These are phyloP conservation scores for Rutstroemia sp. DNA, from an alignment of 2,329 filamentous ascomycete genomes.

Conservation along the genomic window DNA sequence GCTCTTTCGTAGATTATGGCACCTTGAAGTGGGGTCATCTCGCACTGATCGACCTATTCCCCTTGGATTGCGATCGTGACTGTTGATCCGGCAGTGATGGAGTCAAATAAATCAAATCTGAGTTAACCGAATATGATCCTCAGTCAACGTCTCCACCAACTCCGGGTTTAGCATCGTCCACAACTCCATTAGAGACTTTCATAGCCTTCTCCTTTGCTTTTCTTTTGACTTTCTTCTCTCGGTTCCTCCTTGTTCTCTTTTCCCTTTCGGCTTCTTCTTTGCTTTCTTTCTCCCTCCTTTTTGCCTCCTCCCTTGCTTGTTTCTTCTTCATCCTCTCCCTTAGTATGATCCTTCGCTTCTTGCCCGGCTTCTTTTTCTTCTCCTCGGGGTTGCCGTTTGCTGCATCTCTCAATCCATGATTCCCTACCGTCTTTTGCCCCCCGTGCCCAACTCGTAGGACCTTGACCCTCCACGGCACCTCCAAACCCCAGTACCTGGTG, in stretches of 20 bases:
- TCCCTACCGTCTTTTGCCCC: constrained; percentile 23
- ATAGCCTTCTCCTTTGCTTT: constrained; percentile 49
- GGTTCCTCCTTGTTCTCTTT: constrained; percentile 56
- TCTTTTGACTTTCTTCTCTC: constrained; percentile 51
- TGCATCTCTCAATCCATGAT: constrained; percentile 1
- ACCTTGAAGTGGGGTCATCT: constrained; percentile 3
- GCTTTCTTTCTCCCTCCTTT: constrained; percentile 34
- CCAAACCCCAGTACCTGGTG: constrained; percentile 47
- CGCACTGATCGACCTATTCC: neutral
- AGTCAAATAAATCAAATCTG: neutral
- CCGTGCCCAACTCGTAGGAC: constrained; percentile 31
- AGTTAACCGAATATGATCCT: neutral
- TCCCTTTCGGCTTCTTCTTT: constrained; percentile 52
- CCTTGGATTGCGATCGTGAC: neutral
- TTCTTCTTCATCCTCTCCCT: constrained; percentile 36
- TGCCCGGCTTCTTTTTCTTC: constrained; percentile 43
- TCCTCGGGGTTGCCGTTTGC: constrained; percentile 2
- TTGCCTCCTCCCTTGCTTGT: constrained; percentile 30
- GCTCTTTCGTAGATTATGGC: constrained; percentile 5
- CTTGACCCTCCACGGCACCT: constrained; percentile 53
- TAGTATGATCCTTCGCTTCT: constrained; percentile 49
- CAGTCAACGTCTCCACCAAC: constrained; percentile 5
- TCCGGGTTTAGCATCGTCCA: neutral
- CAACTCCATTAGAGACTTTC: constrained; percentile 32
- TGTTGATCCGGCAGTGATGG: constrained; percentile 4